Evolutionary conservation across 139 green algal species (phyloP).

Genomic region (Chlorokybus atmophyticus): DNA sequence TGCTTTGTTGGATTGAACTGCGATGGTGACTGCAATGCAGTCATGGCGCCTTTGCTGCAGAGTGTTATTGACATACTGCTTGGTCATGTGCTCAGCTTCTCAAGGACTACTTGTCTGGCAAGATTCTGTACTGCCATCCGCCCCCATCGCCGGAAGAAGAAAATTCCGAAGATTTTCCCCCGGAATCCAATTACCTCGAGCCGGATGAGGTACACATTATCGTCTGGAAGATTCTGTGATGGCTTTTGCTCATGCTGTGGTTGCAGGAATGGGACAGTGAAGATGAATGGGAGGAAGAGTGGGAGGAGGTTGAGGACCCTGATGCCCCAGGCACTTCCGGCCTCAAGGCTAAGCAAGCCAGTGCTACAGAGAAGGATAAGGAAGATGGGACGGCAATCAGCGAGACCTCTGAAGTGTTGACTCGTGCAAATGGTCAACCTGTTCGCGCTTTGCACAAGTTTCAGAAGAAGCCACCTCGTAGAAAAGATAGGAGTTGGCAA

Average conservation of each 20-base stretch:
- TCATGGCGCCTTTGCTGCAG: too few relatives aligned
- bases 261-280: background rate
- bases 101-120: slow-evolving; percentile 79
- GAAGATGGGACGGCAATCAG: slow-evolving; percentile 2
- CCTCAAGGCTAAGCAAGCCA: background rate
- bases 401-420: too few relatives aligned
- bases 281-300: background rate
- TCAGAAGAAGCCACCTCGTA: slow-evolving; percentile 20
- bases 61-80: too few relatives aligned
- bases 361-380: background rate
- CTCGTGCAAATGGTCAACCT: background rate
- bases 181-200: too few relatives aligned
- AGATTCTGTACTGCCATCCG: slow-evolving; percentile 64
- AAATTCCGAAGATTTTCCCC: background rate
- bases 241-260: background rate
- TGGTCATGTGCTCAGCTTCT: too few relatives aligned
- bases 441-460: slow-evolving; percentile 16
- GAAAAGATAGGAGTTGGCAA: too few relatives aligned
- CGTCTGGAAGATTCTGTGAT: background rate
- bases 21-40: too few relatives aligned
- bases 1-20: too few relatives aligned
- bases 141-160: slow-evolving; percentile 39
- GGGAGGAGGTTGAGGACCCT: slow-evolving; percentile 3
- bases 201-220: too few relatives aligned
- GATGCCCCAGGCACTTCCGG: slow-evolving; percentile 4